Evolutionary conservation across 2,329 filamentous ascomycete species (phyloP), one percentile per base, ranked within the genome.

Genomic region (Penicillium sp.): DNA sequence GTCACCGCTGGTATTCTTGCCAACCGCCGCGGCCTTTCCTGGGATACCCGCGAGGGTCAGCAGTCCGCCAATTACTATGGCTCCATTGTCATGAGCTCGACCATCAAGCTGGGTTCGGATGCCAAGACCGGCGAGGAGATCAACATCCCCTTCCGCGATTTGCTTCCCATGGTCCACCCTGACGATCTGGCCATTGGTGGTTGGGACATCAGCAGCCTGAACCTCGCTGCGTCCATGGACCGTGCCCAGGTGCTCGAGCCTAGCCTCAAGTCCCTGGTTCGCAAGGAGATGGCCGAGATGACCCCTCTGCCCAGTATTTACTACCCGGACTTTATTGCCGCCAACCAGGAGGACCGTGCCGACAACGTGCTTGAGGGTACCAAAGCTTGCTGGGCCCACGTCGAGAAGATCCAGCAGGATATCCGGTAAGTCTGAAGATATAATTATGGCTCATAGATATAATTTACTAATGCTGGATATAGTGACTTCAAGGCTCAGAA

Each of bases 251-350:
- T 99, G 53, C 87, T 99, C 53, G 93, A 98, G 81, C 95, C 95
- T n/a, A 88, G 90, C 29, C 84, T 99, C 71, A 99, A 99, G 85
- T 80, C 82, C 55, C 84, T 90, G 70, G 90, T 99, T 68, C 88
- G 87, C 79, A 96, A 98, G 84, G 91, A 98, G 80, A 93, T 98
- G 92, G 81, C 87, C 60, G 81, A 82, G 68, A 90, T 98, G 87
- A 87, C 88, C 68, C 95, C 95, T 29, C 85, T 98, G 62, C 93
- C 92, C 24, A 93, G 90, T 77, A 90, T 98, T 79, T 99, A 99
- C 85, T 99, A 99, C 77, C 95, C 95, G 1, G 95, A 98, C 79
- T 99, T 99, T 82, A 99, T 99, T 72, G 95, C 95, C 65, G 90
- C 95, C 74, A 99, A 99, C 82, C 95, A 99, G 81, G 93, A 95